Evolutionary conservation across 1,139 yeast species (phyloP).

Genomic region (Saccharomyces pastorianus): DNA sequence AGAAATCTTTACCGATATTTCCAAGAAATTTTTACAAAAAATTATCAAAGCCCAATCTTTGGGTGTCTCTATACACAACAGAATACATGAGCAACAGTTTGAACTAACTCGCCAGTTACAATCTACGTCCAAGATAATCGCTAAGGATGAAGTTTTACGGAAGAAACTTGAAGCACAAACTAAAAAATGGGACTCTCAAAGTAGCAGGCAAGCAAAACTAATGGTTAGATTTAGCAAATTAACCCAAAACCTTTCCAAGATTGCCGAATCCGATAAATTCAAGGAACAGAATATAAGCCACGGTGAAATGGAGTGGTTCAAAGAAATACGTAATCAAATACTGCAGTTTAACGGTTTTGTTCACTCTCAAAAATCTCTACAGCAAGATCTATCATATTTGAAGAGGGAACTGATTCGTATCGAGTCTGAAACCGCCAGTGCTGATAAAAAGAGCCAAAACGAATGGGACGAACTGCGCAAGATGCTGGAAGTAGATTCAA

Average conservation of each 20-base stretch:
- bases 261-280: slow-evolving; percentile 13
- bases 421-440: background rate
- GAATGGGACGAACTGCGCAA: slow-evolving; percentile 24
- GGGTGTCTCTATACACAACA: slow-evolving; percentile 26
- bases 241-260: slow-evolving; percentile 15
- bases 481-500: slow-evolving; percentile 20
- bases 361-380: slow-evolving; percentile 14
- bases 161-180: slow-evolving; percentile 7
- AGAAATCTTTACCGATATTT: slow-evolving; percentile 18
- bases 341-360: slow-evolving; percentile 30
- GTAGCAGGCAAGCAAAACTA: slow-evolving; percentile 31
- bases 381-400: slow-evolving; percentile 12
- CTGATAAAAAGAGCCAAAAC: slow-evolving; percentile 3
- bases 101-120: slow-evolving; percentile 36
- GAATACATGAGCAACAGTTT: slow-evolving; percentile 30
- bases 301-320: slow-evolving; percentile 40
- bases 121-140: slow-evolving; percentile 15
- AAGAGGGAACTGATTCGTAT: slow-evolving; percentile 9
- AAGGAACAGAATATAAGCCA: slow-evolving; percentile 32
- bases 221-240: slow-evolving; percentile 32
- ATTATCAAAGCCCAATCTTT: slow-evolving; percentile 21
- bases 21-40: slow-evolving; percentile 18
- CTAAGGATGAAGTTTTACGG: slow-evolving; percentile 8
- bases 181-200: slow-evolving; percentile 8
- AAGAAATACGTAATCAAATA: slow-evolving; percentile 35